phyloP scores from a whole-genome alignment of 2,329 filamentous ascomycete species.

The Chrysoporthe deuterocubensis region DNA sequence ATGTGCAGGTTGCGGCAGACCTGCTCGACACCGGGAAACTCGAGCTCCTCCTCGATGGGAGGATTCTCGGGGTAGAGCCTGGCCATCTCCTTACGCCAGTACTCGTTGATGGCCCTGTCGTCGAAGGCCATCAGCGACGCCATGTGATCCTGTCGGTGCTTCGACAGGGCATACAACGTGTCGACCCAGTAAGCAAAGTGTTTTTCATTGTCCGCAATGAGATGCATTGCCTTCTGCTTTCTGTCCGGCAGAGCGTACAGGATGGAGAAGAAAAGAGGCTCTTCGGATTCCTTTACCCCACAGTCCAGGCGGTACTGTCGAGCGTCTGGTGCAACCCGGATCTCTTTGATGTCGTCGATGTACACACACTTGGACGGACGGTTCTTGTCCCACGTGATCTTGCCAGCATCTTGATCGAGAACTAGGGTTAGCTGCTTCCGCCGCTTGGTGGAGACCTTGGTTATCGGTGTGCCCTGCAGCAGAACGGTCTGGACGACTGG shows the following conservation, averaged over 20 bases:
- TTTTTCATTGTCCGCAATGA: constrained; percentile 76
- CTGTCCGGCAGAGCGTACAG: constrained; percentile 81
- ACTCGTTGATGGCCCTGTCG: constrained; percentile 77
- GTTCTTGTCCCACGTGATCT: constrained; percentile 83
- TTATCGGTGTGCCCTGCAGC: constrained; percentile 76
- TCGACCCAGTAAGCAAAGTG: constrained; percentile 80
- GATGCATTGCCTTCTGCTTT: constrained; percentile 85
- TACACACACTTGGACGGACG: constrained; percentile 85
- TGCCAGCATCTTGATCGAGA: constrained; percentile 81
- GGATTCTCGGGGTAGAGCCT: constrained; percentile 61
- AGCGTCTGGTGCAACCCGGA: constrained; percentile 81
- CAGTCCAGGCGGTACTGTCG: constrained; percentile 89
- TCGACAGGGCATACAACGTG: constrained; percentile 81
- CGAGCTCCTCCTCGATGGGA: constrained; percentile 69
- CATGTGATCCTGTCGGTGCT: constrained; percentile 88
- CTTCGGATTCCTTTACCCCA: constrained; percentile 67
- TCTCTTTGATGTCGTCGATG: constrained; percentile 93
- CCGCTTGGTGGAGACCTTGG: constrained; percentile 84
- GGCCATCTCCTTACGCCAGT: constrained; percentile 86
- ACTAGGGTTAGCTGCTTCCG: constrained; percentile 73
- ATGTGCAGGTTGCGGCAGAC: constrained; percentile 92
- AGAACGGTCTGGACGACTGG: constrained; percentile 79
- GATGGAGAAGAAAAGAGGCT: constrained; percentile 84
- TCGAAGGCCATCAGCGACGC: constrained; percentile 84
- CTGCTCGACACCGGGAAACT: constrained; percentile 77